Evolutionary conservation across 805 yeast genomes (phyloP).

Genomic region (Sugiyamaella lignohabitans): DNA sequence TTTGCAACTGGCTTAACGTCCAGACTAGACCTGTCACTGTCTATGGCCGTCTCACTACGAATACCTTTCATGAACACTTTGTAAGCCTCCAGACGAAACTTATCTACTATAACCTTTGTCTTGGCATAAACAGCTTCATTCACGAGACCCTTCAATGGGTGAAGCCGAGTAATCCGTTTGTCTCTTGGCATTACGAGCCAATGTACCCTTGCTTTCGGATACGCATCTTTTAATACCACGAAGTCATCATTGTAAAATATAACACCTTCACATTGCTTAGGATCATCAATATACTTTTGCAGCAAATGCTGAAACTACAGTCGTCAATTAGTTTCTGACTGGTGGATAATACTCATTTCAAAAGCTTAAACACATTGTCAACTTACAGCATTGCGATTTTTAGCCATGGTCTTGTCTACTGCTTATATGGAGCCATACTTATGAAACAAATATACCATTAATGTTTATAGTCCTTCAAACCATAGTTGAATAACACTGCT

Average conservation of each 20-base stretch:
- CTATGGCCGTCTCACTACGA: conserved; percentile 25
- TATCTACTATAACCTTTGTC: conserved; percentile 33
- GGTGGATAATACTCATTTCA: background rate
- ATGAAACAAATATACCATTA: no score
- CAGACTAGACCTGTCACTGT: conserved; percentile 16
- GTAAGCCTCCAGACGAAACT: conserved; percentile 23
- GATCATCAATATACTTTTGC: conserved; percentile 42
- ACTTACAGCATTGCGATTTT: no score
- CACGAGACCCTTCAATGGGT: conserved; percentile 47
- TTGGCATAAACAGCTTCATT: conserved; percentile 31
- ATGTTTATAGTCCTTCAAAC: no score
- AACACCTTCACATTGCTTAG: conserved; percentile 37
- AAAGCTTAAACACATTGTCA: background rate
- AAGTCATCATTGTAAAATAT: conserved; percentile 46
- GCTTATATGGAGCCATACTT: no score
- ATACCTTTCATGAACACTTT: background rate
- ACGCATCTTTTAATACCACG: conserved; percentile 52
- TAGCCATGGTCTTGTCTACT: no score
- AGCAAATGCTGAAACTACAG: conserved; percentile 26
- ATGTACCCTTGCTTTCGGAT: conserved; percentile 59
- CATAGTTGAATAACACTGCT: no score
- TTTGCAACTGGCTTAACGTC: conserved; percentile 16
- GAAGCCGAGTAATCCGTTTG: conserved; percentile 34
- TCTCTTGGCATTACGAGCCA: conserved; percentile 54
- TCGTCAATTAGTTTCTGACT: background rate